Conservation (phyloP, 2,329 filamentous ascomycete species). For the Emergomyces africanus region DNA sequence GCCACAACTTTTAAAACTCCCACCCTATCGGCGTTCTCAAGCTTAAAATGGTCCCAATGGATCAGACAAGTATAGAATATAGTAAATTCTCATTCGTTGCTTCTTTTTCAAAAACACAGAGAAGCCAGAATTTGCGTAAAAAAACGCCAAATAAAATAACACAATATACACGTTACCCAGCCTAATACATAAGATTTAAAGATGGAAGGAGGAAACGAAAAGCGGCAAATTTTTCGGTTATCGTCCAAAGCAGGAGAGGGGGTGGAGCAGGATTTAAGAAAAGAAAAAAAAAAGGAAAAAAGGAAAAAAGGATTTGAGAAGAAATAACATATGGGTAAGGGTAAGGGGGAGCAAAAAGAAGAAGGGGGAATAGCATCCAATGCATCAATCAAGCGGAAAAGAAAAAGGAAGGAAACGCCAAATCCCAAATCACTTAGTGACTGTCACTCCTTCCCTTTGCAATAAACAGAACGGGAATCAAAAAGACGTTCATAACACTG, state of each 20-base stretch:
- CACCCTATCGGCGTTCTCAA: too few species aligned
- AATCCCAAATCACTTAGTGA: background rate
- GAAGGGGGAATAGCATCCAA: background rate
- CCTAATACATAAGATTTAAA: background rate
- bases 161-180: background rate
- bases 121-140: background rate
- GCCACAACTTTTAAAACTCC: too few species aligned
- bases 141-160: background rate
- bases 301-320: background rate
- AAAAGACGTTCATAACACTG: slow-evolving; percentile 1
- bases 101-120: background rate
- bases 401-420: background rate
- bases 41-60: too few species aligned
- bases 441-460: background rate
- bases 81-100: background rate
- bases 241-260: too few species aligned
- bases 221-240: background rate
- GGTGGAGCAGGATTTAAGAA: too few species aligned
- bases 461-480: background rate
- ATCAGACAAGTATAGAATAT: background rate
- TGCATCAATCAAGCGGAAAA: background rate
- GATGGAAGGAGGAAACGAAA: background rate
- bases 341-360: background rate
- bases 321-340: background rate
- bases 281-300: background rate